These are phyloP conservation scores for Chenopodium berlandieri DNA, from an alignment of 148 eudicot genomes.

Conservation along the genomic window DNA sequence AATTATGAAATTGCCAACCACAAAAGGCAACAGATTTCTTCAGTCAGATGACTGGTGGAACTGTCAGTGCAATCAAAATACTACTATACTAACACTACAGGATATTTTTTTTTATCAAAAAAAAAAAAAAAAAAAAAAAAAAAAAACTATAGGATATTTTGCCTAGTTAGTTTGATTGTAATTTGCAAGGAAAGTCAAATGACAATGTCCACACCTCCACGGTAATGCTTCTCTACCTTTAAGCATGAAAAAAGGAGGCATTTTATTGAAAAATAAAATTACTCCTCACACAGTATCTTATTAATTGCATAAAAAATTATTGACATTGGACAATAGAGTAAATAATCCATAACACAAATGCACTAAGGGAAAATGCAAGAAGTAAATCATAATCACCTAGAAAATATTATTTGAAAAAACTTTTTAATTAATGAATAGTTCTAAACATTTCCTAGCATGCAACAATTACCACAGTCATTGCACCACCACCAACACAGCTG, in stretches of 20 bases:
- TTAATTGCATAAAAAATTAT: background rate
- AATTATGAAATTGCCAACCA: background rate
- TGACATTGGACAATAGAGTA: background rate
- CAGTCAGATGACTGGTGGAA: slow-evolving; percentile 9
- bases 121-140: no score
- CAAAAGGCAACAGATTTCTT: background rate
- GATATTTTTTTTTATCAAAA: no score
- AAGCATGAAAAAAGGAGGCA: background rate
- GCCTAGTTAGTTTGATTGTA: background rate
- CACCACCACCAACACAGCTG: no score
- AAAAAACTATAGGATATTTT: no score
- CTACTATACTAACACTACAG: no score
- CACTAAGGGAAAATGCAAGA: background rate
- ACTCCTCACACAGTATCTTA: background rate
- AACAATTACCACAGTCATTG: no score
- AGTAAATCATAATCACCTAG: no score
- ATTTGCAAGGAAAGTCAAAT: background rate
- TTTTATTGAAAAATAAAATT: no score
- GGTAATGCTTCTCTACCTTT: background rate
- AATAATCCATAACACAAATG: background rate
- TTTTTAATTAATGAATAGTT: no score
- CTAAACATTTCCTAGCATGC: no score
- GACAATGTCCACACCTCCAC: background rate
- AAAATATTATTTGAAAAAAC: no score
- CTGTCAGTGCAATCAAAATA: background rate